These are phyloP conservation scores for Candida pseudofarinosa DNA, from an alignment of 805 yeast species.

Conservation along the genomic window DNA sequence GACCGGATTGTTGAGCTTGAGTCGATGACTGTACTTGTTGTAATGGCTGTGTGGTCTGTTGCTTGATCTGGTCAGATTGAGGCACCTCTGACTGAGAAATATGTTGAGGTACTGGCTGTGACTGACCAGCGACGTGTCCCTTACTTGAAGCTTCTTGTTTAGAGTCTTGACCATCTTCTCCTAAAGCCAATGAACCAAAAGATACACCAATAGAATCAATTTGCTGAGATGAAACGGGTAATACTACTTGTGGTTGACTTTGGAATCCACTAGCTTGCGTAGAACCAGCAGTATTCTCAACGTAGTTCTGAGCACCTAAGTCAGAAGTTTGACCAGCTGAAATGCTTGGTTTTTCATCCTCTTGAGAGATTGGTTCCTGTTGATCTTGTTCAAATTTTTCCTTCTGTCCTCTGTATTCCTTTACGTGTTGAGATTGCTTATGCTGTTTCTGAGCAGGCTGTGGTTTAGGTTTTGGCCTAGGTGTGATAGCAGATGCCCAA, in stretches of 20 bases:
- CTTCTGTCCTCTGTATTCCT: slow-evolving; percentile 17
- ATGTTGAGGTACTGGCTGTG: slow-evolving; percentile 18
- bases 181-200: slow-evolving; percentile 55
- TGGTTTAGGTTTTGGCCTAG: slow-evolving; percentile 44
- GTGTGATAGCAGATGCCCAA: slow-evolving; percentile 68
- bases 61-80: slow-evolving; percentile 17
- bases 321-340: not conserved
- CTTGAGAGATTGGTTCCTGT: slow-evolving; percentile 13
- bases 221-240: slow-evolving; percentile 49
- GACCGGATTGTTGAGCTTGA: slow-evolving; percentile 10
- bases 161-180: slow-evolving; percentile 35
- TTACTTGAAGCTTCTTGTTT: slow-evolving; percentile 13
- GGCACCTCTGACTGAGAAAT: slow-evolving; percentile 20
- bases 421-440: slow-evolving; percentile 51
- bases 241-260: slow-evolving; percentile 36
- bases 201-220: slow-evolving; percentile 53
- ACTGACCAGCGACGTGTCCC: slow-evolving; percentile 7
- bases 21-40: slow-evolving; percentile 9
- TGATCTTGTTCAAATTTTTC: slow-evolving; percentile 15
- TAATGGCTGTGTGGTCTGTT: slow-evolving; percentile 11
- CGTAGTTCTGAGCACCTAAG: not conserved
- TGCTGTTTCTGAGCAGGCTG: slow-evolving; percentile 11
- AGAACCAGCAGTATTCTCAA: slow-evolving; percentile 5
- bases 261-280: slow-evolving; percentile 1
- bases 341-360: slow-evolving; percentile 9